Conservation (phyloP, 2,329 filamentous ascomycete genomes). For the Exophiala sp. region DNA sequence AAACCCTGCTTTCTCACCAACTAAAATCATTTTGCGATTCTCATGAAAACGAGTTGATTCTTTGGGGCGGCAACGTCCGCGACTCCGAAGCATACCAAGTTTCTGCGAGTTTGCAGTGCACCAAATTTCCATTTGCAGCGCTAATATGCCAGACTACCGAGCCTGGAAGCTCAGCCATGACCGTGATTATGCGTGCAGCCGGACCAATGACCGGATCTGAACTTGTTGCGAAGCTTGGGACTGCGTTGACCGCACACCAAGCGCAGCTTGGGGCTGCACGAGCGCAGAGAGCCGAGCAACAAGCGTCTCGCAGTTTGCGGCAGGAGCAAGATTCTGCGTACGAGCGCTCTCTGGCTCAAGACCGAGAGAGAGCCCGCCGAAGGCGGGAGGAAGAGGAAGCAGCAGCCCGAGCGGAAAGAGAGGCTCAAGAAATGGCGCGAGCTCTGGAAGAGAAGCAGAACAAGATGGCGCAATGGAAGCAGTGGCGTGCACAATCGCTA, state of each 20-base stretch:
- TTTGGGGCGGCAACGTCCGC: conserved; percentile 91
- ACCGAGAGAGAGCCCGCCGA: conserved; percentile 77
- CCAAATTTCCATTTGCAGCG: conserved; percentile 87
- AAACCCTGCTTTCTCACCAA: conserved; percentile 74
- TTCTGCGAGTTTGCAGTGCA: conserved; percentile 78
- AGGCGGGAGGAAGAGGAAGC: conserved; percentile 71
- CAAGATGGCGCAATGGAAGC: conserved; percentile 68
- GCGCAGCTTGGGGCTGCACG: conserved; percentile 70
- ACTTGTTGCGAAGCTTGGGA: conserved; percentile 72
- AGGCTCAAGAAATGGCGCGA: conserved; percentile 42
- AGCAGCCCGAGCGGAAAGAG: conserved; percentile 59
- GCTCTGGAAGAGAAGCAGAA: conserved; percentile 56
- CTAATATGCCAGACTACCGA: conserved; percentile 84
- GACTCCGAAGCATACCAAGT: conserved; percentile 95
- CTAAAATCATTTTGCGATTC: conserved; percentile 72
- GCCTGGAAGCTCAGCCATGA: conserved; percentile 72
- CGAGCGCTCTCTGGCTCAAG: conserved; percentile 81
- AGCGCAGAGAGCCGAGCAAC: conserved; percentile 73
- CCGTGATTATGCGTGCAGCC: conserved; percentile 73
- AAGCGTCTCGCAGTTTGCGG: conserved; percentile 75
- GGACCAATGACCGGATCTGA: conserved; percentile 67
- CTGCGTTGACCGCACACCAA: conserved; percentile 71
- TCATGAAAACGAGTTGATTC: conserved; percentile 70
- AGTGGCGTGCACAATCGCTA: conserved; percentile 71
- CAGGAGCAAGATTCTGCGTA: conserved; percentile 90